A percentile compares a stretch with the other conserved stretches of the same genome.
Conservation (phyloP, 1,284 basidiomycete genomes). For the Papiliotrema flavescens region DNA sequence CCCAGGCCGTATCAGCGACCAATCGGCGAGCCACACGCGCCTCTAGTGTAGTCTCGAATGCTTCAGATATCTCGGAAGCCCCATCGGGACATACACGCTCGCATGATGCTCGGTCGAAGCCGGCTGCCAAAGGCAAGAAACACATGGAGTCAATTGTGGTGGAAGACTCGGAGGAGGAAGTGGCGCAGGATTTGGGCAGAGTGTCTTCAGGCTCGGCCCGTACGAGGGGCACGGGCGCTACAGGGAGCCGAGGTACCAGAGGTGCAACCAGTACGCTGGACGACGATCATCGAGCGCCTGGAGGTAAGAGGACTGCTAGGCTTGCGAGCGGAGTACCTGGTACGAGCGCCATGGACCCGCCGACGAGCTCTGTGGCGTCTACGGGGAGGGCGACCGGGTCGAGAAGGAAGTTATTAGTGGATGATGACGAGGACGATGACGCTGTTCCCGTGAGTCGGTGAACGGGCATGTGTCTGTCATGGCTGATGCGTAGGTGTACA, state of each 20-base stretch:
- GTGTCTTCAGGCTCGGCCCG: background rate
- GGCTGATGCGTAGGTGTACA: background rate
- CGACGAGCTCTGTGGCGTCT: background rate
- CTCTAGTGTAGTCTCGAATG: constrained; percentile 26
- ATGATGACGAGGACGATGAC: constrained; percentile 6
- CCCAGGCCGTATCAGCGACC: constrained; percentile 2
- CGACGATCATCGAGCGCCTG: background rate
- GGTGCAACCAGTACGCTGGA: constrained; percentile 2
- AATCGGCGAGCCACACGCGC: constrained; percentile 17
- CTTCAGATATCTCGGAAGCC: constrained; percentile 9
- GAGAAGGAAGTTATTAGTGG: constrained; percentile 1
- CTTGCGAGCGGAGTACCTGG: background rate
- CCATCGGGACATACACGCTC: background rate
- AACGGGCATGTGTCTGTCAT: background rate
- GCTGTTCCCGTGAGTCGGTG: background rate
- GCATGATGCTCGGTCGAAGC: background rate
- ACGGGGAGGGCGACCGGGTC: background rate
- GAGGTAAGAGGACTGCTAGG: background rate
- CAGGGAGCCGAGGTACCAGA: background rate
- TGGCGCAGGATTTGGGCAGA: constrained; percentile 1
- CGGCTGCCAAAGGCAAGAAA: constrained; percentile 2
- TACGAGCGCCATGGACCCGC: background rate
- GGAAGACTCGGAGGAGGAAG: constrained; percentile 11
- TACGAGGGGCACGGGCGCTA: background rate
- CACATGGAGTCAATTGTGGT: constrained; percentile 1